These are phyloP conservation scores for Centaurea solstitialis DNA, from an alignment of 129 eudicot genomes.

Conservation along the genomic window DNA sequence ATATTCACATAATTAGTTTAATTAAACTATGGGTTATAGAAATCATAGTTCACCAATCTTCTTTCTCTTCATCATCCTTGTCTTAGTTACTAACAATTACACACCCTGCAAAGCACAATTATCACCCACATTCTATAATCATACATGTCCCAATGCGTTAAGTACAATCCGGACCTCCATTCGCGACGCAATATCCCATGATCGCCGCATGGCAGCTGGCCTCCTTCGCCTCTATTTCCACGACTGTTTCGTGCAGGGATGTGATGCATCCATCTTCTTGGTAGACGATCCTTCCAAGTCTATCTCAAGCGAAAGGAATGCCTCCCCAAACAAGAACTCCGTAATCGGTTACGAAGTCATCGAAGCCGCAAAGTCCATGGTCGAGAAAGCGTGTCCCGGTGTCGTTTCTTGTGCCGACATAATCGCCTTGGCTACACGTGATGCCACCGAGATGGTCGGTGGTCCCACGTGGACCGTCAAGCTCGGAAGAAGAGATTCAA, in stretches of 20 bases:
- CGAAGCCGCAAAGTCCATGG: conserved; percentile 42
- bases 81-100: conserved; percentile 6
- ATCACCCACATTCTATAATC: conserved; percentile 26
- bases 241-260: conserved; percentile 56
- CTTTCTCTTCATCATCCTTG: conserved; percentile 7
- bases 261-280: conserved; percentile 73
- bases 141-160: conserved; percentile 28
- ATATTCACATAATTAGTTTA: not conserved
- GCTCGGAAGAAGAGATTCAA: conserved; percentile 65
- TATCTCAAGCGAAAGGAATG: conserved; percentile 7
- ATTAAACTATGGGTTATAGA: conserved; percentile 4
- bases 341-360: conserved; percentile 50
- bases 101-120: conserved; percentile 25
- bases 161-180: conserved; percentile 28
- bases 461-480: conserved; percentile 63
- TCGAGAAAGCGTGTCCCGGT: conserved; percentile 58
- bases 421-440: conserved; percentile 62
- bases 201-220: conserved; percentile 39
- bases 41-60: not conserved
- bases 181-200: conserved; percentile 29
- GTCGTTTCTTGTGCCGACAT: conserved; percentile 77
- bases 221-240: conserved; percentile 36
- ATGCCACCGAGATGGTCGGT: conserved; percentile 57
- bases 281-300: conserved; percentile 22
- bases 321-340: conserved; percentile 40